Percentiles rank a stretch among this genome's conserved stretches.
Evolutionary conservation across 2,329 filamentous ascomycete genomes (phyloP).

Genomic region (Remersonia thermophila): DNA sequence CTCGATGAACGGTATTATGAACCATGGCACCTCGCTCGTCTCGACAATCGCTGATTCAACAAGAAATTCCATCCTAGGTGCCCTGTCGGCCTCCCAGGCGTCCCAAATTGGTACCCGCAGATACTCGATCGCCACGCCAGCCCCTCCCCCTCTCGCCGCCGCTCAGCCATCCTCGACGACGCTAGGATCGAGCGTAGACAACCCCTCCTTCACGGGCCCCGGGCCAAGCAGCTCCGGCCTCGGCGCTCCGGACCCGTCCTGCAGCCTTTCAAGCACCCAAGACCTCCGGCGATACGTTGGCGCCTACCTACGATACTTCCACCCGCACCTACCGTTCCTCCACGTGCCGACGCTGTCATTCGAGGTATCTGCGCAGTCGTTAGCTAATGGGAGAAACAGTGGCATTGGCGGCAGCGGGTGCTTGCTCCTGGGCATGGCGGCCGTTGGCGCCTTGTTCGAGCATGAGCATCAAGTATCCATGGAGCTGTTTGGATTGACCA

Average conservation of each 20-base stretch:
- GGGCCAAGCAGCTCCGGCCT: neutral
- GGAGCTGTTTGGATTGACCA: constrained; percentile 82
- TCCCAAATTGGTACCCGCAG: constrained; percentile 46
- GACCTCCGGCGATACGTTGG: constrained; percentile 85
- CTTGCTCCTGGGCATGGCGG: constrained; percentile 75
- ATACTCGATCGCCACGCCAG: constrained; percentile 49
- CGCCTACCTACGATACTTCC: constrained; percentile 83
- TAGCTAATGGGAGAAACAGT: constrained; percentile 47
- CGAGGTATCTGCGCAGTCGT: constrained; percentile 58
- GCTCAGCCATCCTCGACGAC: constrained; percentile 31
- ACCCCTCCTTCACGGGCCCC: constrained; percentile 18
- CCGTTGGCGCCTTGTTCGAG: constrained; percentile 65
- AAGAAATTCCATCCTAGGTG: constrained; percentile 47
- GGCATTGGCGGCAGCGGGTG: constrained; percentile 70
- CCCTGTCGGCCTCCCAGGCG: constrained; percentile 40
- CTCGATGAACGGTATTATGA: constrained; percentile 51
- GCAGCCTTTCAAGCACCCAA: constrained; percentile 61
- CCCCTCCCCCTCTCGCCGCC: constrained; percentile 43
- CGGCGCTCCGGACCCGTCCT: constrained; percentile 39
- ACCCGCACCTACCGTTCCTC: constrained; percentile 88
- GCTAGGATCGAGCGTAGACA: constrained; percentile 1
- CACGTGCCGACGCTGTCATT: constrained; percentile 88
- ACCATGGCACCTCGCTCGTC: constrained; percentile 44
- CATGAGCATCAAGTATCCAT: constrained; percentile 67
- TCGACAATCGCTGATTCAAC: constrained; percentile 55